Base-by-base conservation (phyloP, 768 basidiomycete genomes). In the Auriculariales sp. region DNA sequence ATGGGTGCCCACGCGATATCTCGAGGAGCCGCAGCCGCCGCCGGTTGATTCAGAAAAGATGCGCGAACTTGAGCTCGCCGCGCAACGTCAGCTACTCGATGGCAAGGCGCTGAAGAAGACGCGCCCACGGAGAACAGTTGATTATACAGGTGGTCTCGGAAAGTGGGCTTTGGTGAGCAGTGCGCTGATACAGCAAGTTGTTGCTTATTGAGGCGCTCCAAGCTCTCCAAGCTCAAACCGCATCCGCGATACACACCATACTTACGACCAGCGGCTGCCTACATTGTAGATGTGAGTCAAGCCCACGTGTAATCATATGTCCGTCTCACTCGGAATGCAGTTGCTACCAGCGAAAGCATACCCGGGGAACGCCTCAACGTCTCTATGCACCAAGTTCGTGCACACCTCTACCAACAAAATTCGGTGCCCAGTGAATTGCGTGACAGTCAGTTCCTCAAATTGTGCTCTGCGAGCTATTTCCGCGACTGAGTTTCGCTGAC, bases 391-490 rank as follows among this genome's bases (percentile, higher is more conserved):
- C 36, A 93, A 95, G 62, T 98, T 95, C 57, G 83, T 97, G 9
- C 95, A 99, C 63, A 97, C 94, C 0, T 95, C 93, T 14, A 97
- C 92, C 34, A 99, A 99, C 72, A 99, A 99, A 66, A 90, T 98
- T 54, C 75, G 92, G 49, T 95, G 91, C 70, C 93, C 95, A 0
- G 92, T 98, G 39, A 93, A 98, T 57, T 85, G 91, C 28, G 94
- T 97, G 11, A 81, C 81, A 57, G 93, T 95, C 55, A 56, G 88
- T 77, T 24, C 39, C 28, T 50, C 9, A 34, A 52, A 36, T 24
- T 54, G 12, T 32, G 46, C 35, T 48, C 39, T 42, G 12, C 25
- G 17, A 32, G 5, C 17, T 39, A 28, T 19, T 48, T 30, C 22
- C n/a, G 47, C 35, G 7, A 11, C 49, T 35, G 46, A 47, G 11